These are phyloP conservation scores for Chytriomyces confervae DNA, from an alignment of 192 early-diverging fungal genomes.

Conservation along the genomic window DNA sequence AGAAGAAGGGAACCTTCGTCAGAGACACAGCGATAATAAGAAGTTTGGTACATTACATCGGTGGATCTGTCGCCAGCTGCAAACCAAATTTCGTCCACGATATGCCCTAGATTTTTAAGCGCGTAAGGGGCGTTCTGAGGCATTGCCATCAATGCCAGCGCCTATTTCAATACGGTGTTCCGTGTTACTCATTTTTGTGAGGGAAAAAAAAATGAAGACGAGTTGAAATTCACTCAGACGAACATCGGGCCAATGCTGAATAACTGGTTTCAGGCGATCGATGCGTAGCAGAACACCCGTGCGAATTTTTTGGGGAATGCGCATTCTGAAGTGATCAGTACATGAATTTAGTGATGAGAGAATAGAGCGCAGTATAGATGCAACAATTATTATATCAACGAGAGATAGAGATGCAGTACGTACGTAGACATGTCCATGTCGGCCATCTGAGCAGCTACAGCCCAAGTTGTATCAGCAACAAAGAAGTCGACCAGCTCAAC, in stretches of 20 bases:
- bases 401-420: background rate
- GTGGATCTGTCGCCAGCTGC: conserved; percentile 83
- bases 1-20: no score
- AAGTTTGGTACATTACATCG: conserved; percentile 61
- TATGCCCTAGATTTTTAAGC: conserved; percentile 65
- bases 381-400: background rate
- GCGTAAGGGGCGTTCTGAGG: conserved; percentile 78
- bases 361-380: background rate
- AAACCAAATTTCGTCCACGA: conserved; percentile 88
- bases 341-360: background rate
- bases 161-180: conserved; percentile 41
- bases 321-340: conserved; percentile 36
- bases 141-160: conserved; percentile 76
- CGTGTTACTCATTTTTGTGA: background rate
- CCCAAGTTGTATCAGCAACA: conserved; percentile 66
- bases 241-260: conserved; percentile 79
- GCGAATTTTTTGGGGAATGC: conserved; percentile 58
- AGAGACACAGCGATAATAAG: background rate
- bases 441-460: conserved; percentile 66
- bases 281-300: conserved; percentile 68
- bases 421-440: conserved; percentile 58
- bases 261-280: conserved; percentile 73
- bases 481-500: conserved; percentile 78
- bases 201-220: conserved; percentile 5
- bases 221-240: background rate